Evolutionary conservation across 352 stramenopile species (phyloP), one percentile per base, ranked within the genome.

Genomic region (Aphanomyces stellatus): DNA sequence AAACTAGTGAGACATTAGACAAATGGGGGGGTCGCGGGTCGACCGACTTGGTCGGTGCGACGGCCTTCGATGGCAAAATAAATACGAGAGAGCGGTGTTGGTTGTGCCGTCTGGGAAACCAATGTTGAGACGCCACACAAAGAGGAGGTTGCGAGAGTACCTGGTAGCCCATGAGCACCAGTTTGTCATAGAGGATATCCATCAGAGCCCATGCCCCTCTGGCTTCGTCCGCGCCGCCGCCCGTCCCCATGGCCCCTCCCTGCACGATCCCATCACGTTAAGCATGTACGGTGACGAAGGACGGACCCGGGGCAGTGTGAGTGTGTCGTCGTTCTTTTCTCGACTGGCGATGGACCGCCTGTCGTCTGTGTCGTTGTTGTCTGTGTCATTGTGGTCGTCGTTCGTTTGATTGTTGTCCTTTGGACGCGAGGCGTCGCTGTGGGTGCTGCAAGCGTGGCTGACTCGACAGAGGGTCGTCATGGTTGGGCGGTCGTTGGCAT

Each of bases 111-210:
- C 19, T 35, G 13, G 17, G 33, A 15, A 13, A 15, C 49, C 2
- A 33, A 37, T 6, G 15, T 57, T 73, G 53, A 87, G 77, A 53
- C 79, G 49, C 69, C 87, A 88, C 2, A 73, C 73, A 13, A 75
- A 63, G 33, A 77, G 72, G 1, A 71, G 43, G 40, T n/a, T 35
- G 70, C 17, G 7, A 27, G 40, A 10, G 33, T 46, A 74, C 62
- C 24, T 87, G 73, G 46, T 78, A 80, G 2, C 53, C 62, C 24
- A 91, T 74, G 1, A 93, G 71, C 53, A 72, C 80, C 13, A 93
- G 69, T 1, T 72, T 78, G n/a, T 91, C 85, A 37, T 87, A 88
- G 51, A 91, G 57, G 10, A 87, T 27, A 49, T 93, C 85, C 80
- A 89, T 91, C 6, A 71, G 70, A 19, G 61, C 62, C 24, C 53